Percentiles rank a stretch among this genome's conserved stretches.
Conservation (phyloP, 768 basidiomycete genomes). For the Sporobolomyces phaffii region DNA sequence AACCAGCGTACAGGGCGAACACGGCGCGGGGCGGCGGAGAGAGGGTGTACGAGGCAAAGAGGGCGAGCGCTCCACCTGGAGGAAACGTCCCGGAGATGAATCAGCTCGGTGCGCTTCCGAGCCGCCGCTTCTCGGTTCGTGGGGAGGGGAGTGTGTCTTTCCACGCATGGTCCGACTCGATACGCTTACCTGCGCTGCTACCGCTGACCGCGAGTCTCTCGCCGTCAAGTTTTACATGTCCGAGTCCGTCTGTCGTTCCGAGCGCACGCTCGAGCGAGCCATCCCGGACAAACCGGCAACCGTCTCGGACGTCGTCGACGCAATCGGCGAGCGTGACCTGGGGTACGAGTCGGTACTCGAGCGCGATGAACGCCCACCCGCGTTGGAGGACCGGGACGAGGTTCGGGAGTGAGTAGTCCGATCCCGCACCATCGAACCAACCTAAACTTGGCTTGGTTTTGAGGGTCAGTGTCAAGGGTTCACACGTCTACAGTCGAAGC, state of each 20-base stretch:
- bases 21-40: constrained; percentile 7
- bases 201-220: constrained; percentile 12
- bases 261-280: constrained; percentile 20
- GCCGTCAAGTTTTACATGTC: no score
- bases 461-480: no score
- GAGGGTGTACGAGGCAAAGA: constrained; percentile 27
- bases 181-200: constrained; percentile 26
- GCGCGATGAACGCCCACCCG: constrained; percentile 30
- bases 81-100: not conserved
- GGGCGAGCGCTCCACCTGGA: constrained; percentile 22
- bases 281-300: constrained; percentile 6
- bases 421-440: constrained; percentile 34
- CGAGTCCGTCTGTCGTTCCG: constrained; percentile 11
- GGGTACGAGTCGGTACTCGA: constrained; percentile 32
- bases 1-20: constrained; percentile 23
- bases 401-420: constrained; percentile 17
- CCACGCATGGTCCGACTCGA: no score
- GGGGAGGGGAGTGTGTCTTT: no score
- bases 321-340: constrained; percentile 26
- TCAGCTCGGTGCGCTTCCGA: no score
- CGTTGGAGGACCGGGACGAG: constrained; percentile 17
- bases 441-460: not conserved
- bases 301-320: constrained; percentile 23
- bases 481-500: no score
- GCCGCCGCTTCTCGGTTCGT: no score